Base-by-base conservation (phyloP, 352 stramenopile species). In the Globisporangium yorkense region DNA sequence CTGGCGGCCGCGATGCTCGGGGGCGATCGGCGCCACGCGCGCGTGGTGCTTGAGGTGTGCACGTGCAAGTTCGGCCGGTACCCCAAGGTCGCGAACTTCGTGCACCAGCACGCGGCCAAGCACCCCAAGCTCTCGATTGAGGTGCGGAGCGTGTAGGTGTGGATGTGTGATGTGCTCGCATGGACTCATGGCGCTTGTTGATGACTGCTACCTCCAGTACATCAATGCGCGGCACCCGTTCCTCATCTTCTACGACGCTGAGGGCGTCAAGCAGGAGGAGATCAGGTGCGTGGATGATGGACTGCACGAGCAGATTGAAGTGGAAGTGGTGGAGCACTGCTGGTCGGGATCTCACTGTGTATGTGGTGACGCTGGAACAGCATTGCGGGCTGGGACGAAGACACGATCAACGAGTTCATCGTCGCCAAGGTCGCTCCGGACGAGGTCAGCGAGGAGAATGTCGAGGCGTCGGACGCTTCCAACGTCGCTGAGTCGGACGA, bases 351-450 rank as follows among this genome's bases (percentile, higher is more conserved):
- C 47, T 7, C 21, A n/a, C 45, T 40, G 5, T 24, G 45, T 52
- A 15, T 31, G 13, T 18, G 24, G 21, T 12, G 4, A 6, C 1
- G 37, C 0, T 18, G 10, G 37, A 18, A 12, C 37, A 90, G 80
- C 59, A 80, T 90, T 56, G 74, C 77, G 41, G 72, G 78, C 50
- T 90, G 80, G 80, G 76, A 90, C 33, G 80, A 90, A 59, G 73
- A 84, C 29, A 79, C 80, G 7, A 88, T 90, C 65, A 70, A 70
- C 8, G 80, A 90, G 72, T 88, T 87, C 52, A 77, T 90, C 46
- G 68, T 62, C 24, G 77, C 75, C 8, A 90, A 90, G 56, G 35
- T 90, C 46, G 62, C 74, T 55, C 54, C 60, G 31, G 54, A 70
- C 9, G 62, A 72, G 6, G 51, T 66, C 12, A n/a, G 18, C 15